Base-by-base conservation (phyloP, 2,329 filamentous ascomycete genomes). In the Tolypocladium paradoxum region DNA sequence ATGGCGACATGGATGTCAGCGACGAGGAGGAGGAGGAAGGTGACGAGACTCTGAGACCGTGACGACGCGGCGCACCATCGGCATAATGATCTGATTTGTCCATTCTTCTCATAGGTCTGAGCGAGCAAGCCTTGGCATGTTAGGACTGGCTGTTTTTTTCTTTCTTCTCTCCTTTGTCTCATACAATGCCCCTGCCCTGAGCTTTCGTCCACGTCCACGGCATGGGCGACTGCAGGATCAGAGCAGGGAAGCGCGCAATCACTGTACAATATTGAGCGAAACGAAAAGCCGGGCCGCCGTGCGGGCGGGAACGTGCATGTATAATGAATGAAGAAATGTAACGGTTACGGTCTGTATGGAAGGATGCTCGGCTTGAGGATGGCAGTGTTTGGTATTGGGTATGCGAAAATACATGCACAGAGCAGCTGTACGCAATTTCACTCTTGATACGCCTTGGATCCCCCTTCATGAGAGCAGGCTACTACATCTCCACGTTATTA, bases 1-100 rank as follows among this genome's bases (percentile, higher is more conserved):
- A 75, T 24, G 69, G 61, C 4, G 72, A 73, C 1, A 65, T 68
- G 60, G 67, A 68, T 6, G 58, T 63, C 50, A 64, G 62, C 52
- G 64, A 51, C 14, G 40, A 51, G 2, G 43, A 59, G 29, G 64
- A 64, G 3, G 68, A 66, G 3, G 69, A 70, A 35, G 67, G 61
- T 22, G 66, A 72, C 52, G 61, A 64, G 49, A 70, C 68, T 24
- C 53, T 72, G 50, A 61, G 62, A 52, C 62, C 66, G 27, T 66
- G 53, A 69, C 9, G 14, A 5, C 4, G 43, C 16, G 16, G 24
- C 18, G 29, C 27, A 7, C 9, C 27, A n/a, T n/a, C n/a, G 24
- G n/a, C 36, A n/a, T 20, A 43, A 24, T 48, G 27, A 29, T 35
- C 16, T 38, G n/a, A 48, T 24, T n/a, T 35, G 34, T 48, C 43